These are phyloP conservation scores for Boletales sp. DNA, from an alignment of 768 basidiomycete genomes.

Conservation along the genomic window DNA sequence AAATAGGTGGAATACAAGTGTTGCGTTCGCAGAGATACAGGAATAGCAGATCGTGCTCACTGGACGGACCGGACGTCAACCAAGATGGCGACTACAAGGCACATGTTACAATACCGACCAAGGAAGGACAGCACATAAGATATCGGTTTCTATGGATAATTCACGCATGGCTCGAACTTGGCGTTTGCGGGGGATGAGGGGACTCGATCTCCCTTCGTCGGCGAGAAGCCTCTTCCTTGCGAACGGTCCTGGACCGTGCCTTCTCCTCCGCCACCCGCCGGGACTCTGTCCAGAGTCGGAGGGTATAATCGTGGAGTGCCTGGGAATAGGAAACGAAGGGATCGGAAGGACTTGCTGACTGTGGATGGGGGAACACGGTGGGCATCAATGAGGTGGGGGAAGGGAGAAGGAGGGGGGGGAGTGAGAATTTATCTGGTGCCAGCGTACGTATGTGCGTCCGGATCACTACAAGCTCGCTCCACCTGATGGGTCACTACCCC, in stretches of 20 bases:
- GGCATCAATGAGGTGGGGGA: slow-evolving; percentile 15
- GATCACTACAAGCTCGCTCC: slow-evolving; percentile 28
- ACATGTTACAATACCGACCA: slow-evolving; percentile 14
- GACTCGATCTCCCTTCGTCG: slow-evolving; percentile 21
- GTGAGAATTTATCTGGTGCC: slow-evolving; percentile 26
- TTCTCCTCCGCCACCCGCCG: slow-evolving; percentile 55
- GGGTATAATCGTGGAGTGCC: slow-evolving; percentile 64
- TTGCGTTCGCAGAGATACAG: slow-evolving; percentile 13
- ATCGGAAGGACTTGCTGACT: slow-evolving; percentile 9
- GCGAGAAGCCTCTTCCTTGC: slow-evolving; percentile 25
- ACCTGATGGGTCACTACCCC: slow-evolving; percentile 10
- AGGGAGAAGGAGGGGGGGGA: slow-evolving; percentile 7
- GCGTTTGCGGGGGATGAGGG: slow-evolving; percentile 1
- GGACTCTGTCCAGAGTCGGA: slow-evolving; percentile 65
- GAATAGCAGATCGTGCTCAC: slow-evolving; percentile 10
- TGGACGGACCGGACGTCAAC: slow-evolving; percentile 14
- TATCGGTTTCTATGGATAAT: slow-evolving; percentile 1
- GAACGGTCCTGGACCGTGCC: slow-evolving; percentile 29
- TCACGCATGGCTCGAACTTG: slow-evolving; percentile 13
- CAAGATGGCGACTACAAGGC: slow-evolving; percentile 1
- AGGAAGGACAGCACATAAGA: background rate
- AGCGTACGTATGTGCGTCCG: slow-evolving; percentile 14
- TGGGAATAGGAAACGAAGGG: slow-evolving; percentile 57
- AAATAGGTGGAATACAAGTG: slow-evolving; percentile 14
- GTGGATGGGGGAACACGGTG: slow-evolving; percentile 1